Evolutionary conservation across 805 yeast species (phyloP), one percentile per base, ranked within the genome.

Genomic region (Lipomyces lipofer): DNA sequence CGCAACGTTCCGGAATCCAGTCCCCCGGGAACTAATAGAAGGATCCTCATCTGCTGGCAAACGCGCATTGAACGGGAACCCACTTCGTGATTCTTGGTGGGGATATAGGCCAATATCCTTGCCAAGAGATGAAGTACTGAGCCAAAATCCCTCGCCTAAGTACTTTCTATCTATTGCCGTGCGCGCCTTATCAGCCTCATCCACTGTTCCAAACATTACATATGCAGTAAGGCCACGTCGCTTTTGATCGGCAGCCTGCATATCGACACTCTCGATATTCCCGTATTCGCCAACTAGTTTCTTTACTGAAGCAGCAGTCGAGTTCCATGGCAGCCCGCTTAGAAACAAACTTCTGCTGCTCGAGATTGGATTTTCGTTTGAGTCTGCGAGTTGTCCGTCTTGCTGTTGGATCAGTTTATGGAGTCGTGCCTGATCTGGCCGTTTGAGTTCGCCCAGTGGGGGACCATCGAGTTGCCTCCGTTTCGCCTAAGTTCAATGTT

Each of bases 121-220:
- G 8, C 57, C 56, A 24, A 58, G 28, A 29, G 48, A 33, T 15
- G 62, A 54, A 2, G 29, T 22, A 13, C 40, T 36, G 2, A 53
- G 44, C 47, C 59, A 49, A 32, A 13, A 58, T 22, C 63, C 63
- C 24, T 46, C 49, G 29, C 63, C 63, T 13, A 56, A 38, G 33
- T 58, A 58, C 17, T n/a, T 44, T 25, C 52, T 48, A 28, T 58
- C 61, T 9, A 58, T 29, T 8, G 40, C 36, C 3, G 45, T 12
- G 15, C 58, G 43, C 4, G 48, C 50, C 13, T 22, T 36, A 27
- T 49, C 56, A 12, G 49, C 59, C 3, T 52, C 47, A n/a, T 48
- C 46, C n/a, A 42, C 12, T 25, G 39, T 46, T 5, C 15, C 28
- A 2, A 57, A 44, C n/a, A 49, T 38, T 4, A 53, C 56, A 8